Percentiles rank a stretch among this genome's conserved stretches.
Evolutionary conservation across 768 basidiomycete species (phyloP).

Genomic region (Lactarius evosmus): DNA sequence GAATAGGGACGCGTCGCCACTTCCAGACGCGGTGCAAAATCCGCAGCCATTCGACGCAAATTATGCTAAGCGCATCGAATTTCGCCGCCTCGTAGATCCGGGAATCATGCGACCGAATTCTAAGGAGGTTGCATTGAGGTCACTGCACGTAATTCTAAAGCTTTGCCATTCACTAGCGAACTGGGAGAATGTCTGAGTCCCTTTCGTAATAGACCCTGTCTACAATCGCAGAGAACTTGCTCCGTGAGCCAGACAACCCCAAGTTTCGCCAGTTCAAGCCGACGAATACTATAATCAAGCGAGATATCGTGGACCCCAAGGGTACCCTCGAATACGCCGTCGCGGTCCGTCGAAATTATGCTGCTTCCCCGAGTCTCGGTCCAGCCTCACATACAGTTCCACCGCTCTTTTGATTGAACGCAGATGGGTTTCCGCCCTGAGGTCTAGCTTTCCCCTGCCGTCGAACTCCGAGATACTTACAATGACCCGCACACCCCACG

Average conservation of each 20-base stretch:
- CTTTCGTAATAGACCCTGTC: slow-evolving; percentile 52
- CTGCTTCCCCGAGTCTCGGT: slow-evolving; percentile 51
- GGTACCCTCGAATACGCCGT: slow-evolving; percentile 79
- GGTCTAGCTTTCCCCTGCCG: slow-evolving; percentile 37
- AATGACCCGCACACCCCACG: not conserved
- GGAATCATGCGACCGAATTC: slow-evolving; percentile 73
- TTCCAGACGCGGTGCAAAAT: not conserved
- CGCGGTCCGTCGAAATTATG: slow-evolving; percentile 48
- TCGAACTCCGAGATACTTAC: not conserved
- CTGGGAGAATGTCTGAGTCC: slow-evolving; percentile 7
- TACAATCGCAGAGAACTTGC: slow-evolving; percentile 67
- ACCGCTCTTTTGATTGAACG: not conserved
- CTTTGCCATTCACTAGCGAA: slow-evolving; percentile 24
- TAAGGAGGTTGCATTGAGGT: slow-evolving; percentile 53
- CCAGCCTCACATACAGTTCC: not conserved
- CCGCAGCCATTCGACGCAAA: slow-evolving; percentile 40
- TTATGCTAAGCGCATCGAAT: slow-evolving; percentile 65
- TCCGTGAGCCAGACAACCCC: slow-evolving; percentile 66
- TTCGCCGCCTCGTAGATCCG: slow-evolving; percentile 74
- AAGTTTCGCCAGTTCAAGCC: slow-evolving; percentile 75
- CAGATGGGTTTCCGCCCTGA: slow-evolving; percentile 53
- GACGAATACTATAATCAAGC: slow-evolving; percentile 67
- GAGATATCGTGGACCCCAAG: slow-evolving; percentile 61
- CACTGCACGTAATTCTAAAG: slow-evolving; percentile 54
- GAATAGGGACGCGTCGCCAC: not conserved